Evolutionary conservation across 2,329 filamentous ascomycete genomes (phyloP), one percentile per base, ranked within the genome.

Genomic region (Ophiostoma sp.): DNA sequence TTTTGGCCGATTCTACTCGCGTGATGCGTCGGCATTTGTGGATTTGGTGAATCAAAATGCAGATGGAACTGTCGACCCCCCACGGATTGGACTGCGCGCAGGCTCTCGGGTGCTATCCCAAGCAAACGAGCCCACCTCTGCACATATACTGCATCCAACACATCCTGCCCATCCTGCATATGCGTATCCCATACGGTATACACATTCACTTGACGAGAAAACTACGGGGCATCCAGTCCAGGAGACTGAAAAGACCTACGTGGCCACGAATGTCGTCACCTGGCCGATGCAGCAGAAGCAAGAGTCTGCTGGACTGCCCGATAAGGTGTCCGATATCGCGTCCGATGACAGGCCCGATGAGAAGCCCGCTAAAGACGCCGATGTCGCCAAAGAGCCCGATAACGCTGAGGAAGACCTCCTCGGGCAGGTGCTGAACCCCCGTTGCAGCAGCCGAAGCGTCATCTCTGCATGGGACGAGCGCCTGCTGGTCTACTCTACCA

Each of bases 11-110:
- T 80, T 82, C 3, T 90, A 90, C 75, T 82, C 85, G 68, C 76
- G 81, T 15, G 79, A 81, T 1, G 83, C 83, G 72, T 81, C 80
- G 31, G 81, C 87, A 0, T 90, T 87, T 74, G 69, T 90, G 5
- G 88, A 90, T 73, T 76, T 90, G 0, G 83, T 89, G 6, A 81
- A 88, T 72, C 83, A 86, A 72, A 78, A 82, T 3, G 67, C 76
- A 41, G 72, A 76, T 1, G 71, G 73, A 2, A 74, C 77, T n/a
- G 72, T 76, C 4, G 78, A 78, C 68, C 72, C 79, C 23, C 77
- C 87, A 15, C 81, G 83, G 4, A 78, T 90, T 4, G 81, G 84
- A 35, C 78, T 85, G 11, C 75, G 77, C 3, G 76, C 76, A 7
- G 83, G 83, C 3, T 80, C 82, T 57, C 78, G 76, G 20, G 20